Percentiles rank a stretch among this genome's conserved stretches.
phyloP scores from a whole-genome alignment of 108 stramenopile species.

The Skeletonema grethae region DNA sequence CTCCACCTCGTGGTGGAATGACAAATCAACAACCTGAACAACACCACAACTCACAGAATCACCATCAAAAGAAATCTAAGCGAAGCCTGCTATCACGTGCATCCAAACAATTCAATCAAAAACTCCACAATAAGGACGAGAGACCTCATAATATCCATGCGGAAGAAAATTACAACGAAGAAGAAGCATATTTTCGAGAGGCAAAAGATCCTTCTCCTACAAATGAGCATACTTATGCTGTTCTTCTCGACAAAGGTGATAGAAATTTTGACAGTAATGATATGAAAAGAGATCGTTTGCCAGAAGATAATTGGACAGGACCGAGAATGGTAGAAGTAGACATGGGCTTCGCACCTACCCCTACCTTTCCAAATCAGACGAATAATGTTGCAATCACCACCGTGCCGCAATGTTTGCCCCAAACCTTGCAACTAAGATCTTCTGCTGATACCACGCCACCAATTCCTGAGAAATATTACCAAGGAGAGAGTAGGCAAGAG shows the following conservation, averaged over 20 bases:
- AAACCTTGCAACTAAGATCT: not conserved
- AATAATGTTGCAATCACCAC: not conserved
- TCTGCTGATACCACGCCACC: not conserved
- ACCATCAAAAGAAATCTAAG: constrained; percentile 12
- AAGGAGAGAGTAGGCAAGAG: not conserved
- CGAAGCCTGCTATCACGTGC: constrained; percentile 21
- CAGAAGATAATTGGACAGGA: not conserved
- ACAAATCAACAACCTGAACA: not conserved
- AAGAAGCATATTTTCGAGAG: not conserved
- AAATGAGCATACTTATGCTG: not conserved
- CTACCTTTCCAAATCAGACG: not conserved
- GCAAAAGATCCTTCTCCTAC: constrained; percentile 30
- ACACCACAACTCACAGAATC: not conserved
- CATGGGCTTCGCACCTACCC: not conserved
- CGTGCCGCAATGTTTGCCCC: too few relatives aligned
- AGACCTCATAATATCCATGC: not conserved
- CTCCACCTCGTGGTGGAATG: not conserved
- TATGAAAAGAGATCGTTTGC: not conserved
- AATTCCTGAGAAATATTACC: too few relatives aligned
- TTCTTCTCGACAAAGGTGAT: too few relatives aligned
- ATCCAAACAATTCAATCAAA: constrained; percentile 15
- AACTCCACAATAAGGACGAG: not conserved
- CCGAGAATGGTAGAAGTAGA: not conserved
- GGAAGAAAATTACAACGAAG: not conserved
- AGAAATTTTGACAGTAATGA: not conserved